These are phyloP conservation scores for Solanum hybrid DNA, from an alignment of 305 asterid species.

Conservation along the genomic window DNA sequence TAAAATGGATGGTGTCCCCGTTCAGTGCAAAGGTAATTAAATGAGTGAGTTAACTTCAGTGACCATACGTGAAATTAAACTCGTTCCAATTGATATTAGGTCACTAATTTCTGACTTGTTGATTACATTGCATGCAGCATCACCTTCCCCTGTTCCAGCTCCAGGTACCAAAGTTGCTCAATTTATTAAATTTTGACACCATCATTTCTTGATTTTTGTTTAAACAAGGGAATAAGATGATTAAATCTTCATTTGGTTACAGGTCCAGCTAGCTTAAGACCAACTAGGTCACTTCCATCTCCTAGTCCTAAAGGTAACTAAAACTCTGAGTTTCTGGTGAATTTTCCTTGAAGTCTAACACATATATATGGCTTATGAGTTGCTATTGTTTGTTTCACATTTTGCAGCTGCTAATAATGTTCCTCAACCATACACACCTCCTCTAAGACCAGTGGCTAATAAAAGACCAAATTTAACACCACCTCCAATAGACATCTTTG, in stretches of 20 bases:
- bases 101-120: neutral
- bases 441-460: neutral
- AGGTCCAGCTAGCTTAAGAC: conserved; percentile 11
- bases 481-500: conserved; percentile 14
- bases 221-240: neutral
- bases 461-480: conserved; percentile 33
- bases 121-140: conserved; percentile 30
- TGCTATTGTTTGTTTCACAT: neutral
- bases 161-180: conserved; percentile 22
- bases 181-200: neutral
- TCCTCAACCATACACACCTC: neutral
- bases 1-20: conserved; percentile 42
- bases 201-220: neutral
- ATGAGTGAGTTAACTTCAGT: neutral
- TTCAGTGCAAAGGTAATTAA: conserved; percentile 44
- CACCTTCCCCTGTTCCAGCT: conserved; percentile 51
- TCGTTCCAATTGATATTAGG: neutral
- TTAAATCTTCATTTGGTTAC: neutral
- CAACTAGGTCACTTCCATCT: conserved; percentile 6
- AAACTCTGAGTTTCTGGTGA: neutral
- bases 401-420: neutral
- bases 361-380: neutral
- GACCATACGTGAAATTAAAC: neutral
- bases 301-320: conserved; percentile 15
- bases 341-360: neutral